These are phyloP conservation scores for Kernera saxatilis DNA, from an alignment of 345 rosid species.

Conservation along the genomic window DNA sequence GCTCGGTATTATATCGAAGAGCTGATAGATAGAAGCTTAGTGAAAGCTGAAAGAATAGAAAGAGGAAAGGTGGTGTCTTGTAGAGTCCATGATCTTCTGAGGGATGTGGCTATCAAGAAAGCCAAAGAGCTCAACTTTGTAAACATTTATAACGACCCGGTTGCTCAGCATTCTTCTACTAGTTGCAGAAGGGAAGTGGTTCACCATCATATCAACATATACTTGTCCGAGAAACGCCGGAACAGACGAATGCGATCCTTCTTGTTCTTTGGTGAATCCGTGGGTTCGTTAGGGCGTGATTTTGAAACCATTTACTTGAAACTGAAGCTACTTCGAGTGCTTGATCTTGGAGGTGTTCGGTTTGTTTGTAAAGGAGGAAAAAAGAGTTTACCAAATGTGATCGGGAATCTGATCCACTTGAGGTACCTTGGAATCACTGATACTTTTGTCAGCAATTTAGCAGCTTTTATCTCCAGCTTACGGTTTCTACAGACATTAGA, in stretches of 20 bases:
- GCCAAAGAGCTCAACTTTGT: constrained; percentile 1
- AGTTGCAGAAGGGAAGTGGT: constrained; percentile 5
- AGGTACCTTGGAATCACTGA: not conserved
- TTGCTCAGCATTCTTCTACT: not conserved
- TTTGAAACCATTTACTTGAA: not conserved
- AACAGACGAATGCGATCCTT: constrained; percentile 12
- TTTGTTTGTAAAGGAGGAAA: not conserved
- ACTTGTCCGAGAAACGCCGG: not conserved
- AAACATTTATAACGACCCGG: not conserved
- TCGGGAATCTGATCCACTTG: not conserved
- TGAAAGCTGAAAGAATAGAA: not conserved
- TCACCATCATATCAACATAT: not conserved
- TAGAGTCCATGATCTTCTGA: constrained; percentile 12
- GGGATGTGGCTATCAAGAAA: constrained; percentile 10
- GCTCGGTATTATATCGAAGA: not conserved
- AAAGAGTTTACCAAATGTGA: not conserved
- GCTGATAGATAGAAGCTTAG: constrained; percentile 9
- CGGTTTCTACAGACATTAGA: constrained; percentile 7
- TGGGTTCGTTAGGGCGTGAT: too few relatives aligned
- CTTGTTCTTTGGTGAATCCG: not conserved
- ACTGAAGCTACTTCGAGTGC: constrained; percentile 14
- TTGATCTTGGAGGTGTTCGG: not conserved
- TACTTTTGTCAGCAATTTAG: not conserved
- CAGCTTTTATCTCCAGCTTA: not conserved
- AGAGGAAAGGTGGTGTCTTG: not conserved